phyloP scores from a whole-genome alignment of 169 alveolate species.

The Eimeria praecox region DNA sequence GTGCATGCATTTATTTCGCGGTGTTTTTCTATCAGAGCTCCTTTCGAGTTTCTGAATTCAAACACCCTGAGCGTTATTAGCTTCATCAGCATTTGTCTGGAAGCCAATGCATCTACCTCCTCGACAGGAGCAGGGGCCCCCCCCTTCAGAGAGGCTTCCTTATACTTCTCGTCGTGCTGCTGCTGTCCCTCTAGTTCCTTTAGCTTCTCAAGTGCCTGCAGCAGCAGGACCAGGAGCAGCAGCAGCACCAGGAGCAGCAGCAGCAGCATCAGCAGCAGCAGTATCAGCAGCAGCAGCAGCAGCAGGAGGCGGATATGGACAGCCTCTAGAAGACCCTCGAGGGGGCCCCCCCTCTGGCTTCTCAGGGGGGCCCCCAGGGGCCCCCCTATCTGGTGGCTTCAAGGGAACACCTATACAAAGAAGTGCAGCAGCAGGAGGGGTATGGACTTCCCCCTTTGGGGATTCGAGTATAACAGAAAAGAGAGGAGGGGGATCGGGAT shows the following conservation, averaged over 20 bases:
- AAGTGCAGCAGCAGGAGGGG: background rate
- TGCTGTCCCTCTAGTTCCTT: background rate
- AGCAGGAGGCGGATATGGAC: too few relatives aligned
- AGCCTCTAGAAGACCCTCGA: background rate
- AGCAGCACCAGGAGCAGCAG: background rate
- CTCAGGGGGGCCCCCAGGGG: constrained; percentile 17
- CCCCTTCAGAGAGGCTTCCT: background rate
- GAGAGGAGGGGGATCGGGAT: too few relatives aligned
- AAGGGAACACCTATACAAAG: background rate
- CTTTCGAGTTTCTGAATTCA: too few relatives aligned
- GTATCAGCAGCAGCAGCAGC: too few relatives aligned
- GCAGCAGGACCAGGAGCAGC: background rate
- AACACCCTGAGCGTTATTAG: too few relatives aligned
- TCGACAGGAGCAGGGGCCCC: background rate
- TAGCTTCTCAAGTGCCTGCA: background rate
- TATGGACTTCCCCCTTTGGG: constrained; percentile 49
- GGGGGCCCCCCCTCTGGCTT: background rate
- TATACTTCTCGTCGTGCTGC: constrained; percentile 8
- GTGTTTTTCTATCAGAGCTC: too few relatives aligned
- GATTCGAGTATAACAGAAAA: too few relatives aligned
- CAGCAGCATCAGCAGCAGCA: too few relatives aligned
- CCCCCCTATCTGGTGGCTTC: background rate
- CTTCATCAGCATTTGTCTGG: too few relatives aligned
- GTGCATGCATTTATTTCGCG: too few relatives aligned
- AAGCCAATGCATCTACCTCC: background rate